Percentiles rank a stretch among this genome's conserved stretches.
phyloP scores from a whole-genome alignment of 768 basidiomycete species.

The Serendipita indica region DNA sequence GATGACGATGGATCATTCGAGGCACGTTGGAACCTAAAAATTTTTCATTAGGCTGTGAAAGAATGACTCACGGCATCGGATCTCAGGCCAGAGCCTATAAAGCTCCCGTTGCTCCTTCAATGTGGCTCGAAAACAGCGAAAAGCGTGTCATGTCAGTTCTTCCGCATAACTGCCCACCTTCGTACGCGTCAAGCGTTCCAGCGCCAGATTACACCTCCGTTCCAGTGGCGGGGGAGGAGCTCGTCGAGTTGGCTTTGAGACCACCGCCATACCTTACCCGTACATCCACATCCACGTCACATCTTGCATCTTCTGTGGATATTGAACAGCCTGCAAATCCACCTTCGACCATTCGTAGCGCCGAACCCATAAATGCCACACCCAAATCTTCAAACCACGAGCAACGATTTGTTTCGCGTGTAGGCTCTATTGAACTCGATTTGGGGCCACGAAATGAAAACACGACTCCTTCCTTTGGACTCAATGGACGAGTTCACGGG shows the following conservation, averaged over 20 bases:
- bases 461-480: not conserved
- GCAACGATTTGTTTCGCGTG: not conserved
- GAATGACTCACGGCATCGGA: too few relatives aligned
- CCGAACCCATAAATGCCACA: not conserved
- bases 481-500: not conserved
- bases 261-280: not conserved
- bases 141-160: too few relatives aligned
- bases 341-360: not conserved
- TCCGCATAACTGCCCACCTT: too few relatives aligned
- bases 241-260: not conserved
- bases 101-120: too few relatives aligned
- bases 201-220: not conserved
- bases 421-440: not conserved
- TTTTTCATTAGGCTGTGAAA: too few relatives aligned
- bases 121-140: too few relatives aligned
- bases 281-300: not conserved
- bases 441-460: not conserved
- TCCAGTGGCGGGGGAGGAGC: not conserved
- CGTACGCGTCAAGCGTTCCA: not conserved
- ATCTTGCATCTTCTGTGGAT: not conserved
- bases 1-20: too few relatives aligned
- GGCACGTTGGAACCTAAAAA: too few relatives aligned
- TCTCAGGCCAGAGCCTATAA: too few relatives aligned
- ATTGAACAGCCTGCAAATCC: not conserved
- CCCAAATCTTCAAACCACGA: not conserved